Base-by-base conservation (phyloP, 2,329 filamentous ascomycete genomes). In the Neonectria faginata region DNA sequence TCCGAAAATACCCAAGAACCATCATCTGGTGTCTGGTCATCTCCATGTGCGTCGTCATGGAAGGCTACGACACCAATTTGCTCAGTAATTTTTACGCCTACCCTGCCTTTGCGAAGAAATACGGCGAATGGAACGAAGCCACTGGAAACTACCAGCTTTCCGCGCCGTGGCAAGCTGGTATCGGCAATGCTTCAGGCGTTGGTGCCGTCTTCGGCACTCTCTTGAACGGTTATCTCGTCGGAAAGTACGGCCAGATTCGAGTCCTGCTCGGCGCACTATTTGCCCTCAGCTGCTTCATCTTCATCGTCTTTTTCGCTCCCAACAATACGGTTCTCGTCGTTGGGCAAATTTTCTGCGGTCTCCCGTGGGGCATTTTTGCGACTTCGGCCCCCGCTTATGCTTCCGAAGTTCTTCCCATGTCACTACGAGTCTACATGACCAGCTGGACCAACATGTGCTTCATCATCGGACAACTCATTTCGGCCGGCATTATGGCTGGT, bases 141-240 rank as follows among this genome's bases (percentile, higher is more conserved):
- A 29, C 29, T 5, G 9, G 8, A 8, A 29, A 29, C 29, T 29
- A 29, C 2, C 29, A 29, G 9, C 29, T 29, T 10, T 29, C 29
- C 2, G 29, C 29, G 8, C 29, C 29, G 29, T 29, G 29, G 29
- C 29, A 29, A 29, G 29, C 29, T 9, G 29, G 29, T 29, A 29
- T 29, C 2, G 29, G 29, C 6, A 29, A 29, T 10, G 29, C 12
- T 44, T 29, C 22, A 27, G n/a, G 78, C 16, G 78, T 82, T 11
- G 85, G 85, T 5, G 78, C 80, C 12, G 82, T 88, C 18, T 56
- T 86, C 2, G 85, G 85, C 0, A 77, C 83, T 4, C 74, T 84
- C 8, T 60, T 84, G 31, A 83, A 82, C 61, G 85, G 85, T 4
- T 78, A 78, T 54, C 68, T 85, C 7, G 79, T 82, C 11, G 78